Evolutionary conservation across 2,329 filamentous ascomycete genomes (phyloP).

Genomic region (Pseudogymnoascus sp.): DNA sequence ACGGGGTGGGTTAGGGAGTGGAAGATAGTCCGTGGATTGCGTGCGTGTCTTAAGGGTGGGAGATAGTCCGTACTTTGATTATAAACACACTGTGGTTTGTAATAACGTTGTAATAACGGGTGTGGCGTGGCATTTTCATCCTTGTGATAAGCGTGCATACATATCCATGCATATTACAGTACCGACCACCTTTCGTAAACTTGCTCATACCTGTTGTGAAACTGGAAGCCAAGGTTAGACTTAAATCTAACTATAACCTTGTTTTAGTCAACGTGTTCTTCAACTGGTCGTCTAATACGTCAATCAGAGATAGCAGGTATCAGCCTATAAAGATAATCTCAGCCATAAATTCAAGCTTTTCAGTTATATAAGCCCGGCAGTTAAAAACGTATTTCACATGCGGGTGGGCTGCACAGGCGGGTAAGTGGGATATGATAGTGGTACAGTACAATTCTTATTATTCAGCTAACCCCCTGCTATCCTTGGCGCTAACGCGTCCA

Average conservation of each 20-base stretch:
- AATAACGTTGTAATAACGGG: not conserved
- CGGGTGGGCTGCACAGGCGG: too few relatives aligned
- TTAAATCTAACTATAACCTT: not conserved
- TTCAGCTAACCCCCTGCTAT: too few relatives aligned
- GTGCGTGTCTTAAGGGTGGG: not conserved
- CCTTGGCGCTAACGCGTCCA: too few relatives aligned
- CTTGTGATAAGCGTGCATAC: not conserved
- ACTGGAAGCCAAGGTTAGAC: not conserved
- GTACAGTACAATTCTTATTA: too few relatives aligned
- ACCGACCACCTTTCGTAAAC: not conserved
- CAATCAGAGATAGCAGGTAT: not conserved
- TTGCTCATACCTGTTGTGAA: not conserved
- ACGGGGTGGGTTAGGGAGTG: not conserved
- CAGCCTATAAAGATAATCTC: not conserved
- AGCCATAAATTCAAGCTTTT: not conserved
- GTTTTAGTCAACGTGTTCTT: not conserved
- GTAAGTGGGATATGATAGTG: too few relatives aligned
- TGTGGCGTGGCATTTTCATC: too few relatives aligned
- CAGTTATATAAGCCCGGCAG: not conserved
- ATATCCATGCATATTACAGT: not conserved
- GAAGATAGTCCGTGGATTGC: not conserved
- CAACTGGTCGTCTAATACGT: not conserved
- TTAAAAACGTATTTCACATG: not conserved
- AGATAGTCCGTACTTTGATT: not conserved
- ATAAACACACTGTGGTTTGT: not conserved